Evolutionary conservation across 306 rosid species (phyloP).

Genomic region (Pyrus communis): DNA sequence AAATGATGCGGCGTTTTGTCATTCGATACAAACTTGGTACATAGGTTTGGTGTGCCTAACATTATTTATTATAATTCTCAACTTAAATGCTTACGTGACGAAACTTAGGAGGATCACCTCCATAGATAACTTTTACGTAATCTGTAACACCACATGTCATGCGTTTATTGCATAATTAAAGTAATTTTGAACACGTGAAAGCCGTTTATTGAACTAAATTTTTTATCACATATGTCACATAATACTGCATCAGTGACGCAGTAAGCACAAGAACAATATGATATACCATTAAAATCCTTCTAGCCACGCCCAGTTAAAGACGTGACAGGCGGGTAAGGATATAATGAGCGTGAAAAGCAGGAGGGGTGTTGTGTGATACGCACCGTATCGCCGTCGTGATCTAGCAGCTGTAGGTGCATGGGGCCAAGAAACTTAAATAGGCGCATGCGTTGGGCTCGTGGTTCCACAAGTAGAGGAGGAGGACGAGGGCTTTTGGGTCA

Average conservation of each 20-base stretch:
- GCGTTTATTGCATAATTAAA: too few relatives aligned
- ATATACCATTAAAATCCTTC: too few relatives aligned
- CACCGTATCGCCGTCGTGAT: conserved; percentile 30
- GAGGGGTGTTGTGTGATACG: background rate
- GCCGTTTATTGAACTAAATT: too few relatives aligned
- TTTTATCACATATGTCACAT: too few relatives aligned
- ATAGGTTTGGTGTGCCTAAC: too few relatives aligned
- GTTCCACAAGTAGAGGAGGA: background rate
- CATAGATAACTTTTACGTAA: too few relatives aligned
- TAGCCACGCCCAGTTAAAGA: background rate
- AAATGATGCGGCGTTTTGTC: too few relatives aligned
- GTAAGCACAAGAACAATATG: too few relatives aligned
- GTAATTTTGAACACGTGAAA: too few relatives aligned
- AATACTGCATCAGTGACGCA: too few relatives aligned
- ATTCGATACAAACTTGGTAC: too few relatives aligned
- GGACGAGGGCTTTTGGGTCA: conserved; percentile 13
- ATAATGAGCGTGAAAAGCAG: conserved; percentile 20
- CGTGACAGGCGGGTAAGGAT: background rate
- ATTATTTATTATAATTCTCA: background rate
- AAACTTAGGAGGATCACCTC: background rate
- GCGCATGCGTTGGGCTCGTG: conserved; percentile 45
- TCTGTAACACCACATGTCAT: background rate
- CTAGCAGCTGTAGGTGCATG: background rate
- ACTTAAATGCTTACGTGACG: background rate
- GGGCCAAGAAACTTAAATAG: background rate